Percentiles rank a stretch among this genome's conserved stretches.
phyloP scores from a whole-genome alignment of 2,329 filamentous ascomycete genomes.

The Neonectria hederae region DNA sequence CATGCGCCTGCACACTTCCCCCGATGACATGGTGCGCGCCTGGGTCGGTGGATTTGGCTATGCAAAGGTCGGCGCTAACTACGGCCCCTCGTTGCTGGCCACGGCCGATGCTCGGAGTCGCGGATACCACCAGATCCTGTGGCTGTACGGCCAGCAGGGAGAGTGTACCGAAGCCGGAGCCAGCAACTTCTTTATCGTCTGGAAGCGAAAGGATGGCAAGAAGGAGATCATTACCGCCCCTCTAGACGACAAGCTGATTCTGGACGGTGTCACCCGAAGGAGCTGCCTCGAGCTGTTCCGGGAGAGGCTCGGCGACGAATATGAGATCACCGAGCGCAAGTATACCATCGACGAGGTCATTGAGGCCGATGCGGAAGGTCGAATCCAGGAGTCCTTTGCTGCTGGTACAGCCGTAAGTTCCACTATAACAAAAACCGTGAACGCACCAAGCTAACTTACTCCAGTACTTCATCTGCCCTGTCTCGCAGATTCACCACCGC shows the following conservation, averaged over 20 bases:
- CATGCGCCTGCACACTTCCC: slow-evolving; percentile 80
- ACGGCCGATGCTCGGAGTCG: slow-evolving; percentile 76
- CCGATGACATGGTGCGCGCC: slow-evolving; percentile 84
- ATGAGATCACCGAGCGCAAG: slow-evolving; percentile 81
- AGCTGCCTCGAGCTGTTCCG: slow-evolving; percentile 79
- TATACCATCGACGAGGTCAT: slow-evolving; percentile 84
- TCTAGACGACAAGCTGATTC: slow-evolving; percentile 82
- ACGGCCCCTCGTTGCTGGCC: slow-evolving; percentile 83
- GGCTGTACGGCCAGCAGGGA: slow-evolving; percentile 82
- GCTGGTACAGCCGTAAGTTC: slow-evolving; percentile 82
- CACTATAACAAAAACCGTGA: not conserved
- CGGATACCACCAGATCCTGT: slow-evolving; percentile 92
- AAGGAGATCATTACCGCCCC: slow-evolving; percentile 83
- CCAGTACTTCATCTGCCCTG: slow-evolving; percentile 75
- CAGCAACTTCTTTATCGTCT: slow-evolving; percentile 90
- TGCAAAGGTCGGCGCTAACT: slow-evolving; percentile 94
- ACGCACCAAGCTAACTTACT: slow-evolving; percentile 30
- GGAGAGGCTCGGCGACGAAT: slow-evolving; percentile 65
- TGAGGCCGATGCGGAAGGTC: slow-evolving; percentile 76
- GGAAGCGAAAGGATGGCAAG: slow-evolving; percentile 63
- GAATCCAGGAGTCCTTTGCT: slow-evolving; percentile 85
- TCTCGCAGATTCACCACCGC: slow-evolving; percentile 74
- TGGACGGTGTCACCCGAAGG: slow-evolving; percentile 87
- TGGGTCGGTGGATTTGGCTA: slow-evolving; percentile 95
- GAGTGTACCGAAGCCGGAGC: slow-evolving; percentile 91